Evolutionary conservation across 352 stramenopile genomes (phyloP).

Genomic region (Phytopythium vexans): DNA sequence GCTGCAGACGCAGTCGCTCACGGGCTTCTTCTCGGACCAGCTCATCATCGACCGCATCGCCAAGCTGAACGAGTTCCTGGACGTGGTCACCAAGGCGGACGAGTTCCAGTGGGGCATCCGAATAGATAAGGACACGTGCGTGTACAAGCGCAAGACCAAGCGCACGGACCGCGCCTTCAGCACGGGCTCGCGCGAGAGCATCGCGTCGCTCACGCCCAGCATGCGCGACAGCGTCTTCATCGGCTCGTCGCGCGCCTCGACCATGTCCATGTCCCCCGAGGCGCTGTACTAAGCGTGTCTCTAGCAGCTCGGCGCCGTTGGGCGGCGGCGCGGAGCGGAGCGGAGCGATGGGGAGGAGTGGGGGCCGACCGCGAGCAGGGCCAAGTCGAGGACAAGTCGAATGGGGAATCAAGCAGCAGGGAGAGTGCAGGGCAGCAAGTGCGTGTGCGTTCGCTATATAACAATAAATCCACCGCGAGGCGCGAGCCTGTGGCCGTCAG

Average conservation of each 20-base stretch:
- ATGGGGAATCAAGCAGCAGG: too few species aligned
- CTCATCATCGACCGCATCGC: slow-evolving; percentile 84
- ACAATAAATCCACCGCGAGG: too few species aligned
- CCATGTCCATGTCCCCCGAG: slow-evolving; percentile 50
- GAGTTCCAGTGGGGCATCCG: slow-evolving; percentile 88
- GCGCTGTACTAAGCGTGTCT: slow-evolving; percentile 13
- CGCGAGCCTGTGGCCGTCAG: too few species aligned
- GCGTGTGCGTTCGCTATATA: too few species aligned
- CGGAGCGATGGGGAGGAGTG: too few species aligned
- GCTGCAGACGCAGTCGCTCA: slow-evolving; percentile 81
- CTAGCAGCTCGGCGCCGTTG: too few species aligned
- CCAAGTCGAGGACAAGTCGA: too few species aligned
- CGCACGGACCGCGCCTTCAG: slow-evolving; percentile 65
- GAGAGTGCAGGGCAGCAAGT: too few species aligned
- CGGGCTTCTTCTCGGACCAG: slow-evolving; percentile 81
- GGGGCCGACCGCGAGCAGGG: too few species aligned
- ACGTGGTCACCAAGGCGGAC: slow-evolving; percentile 80
- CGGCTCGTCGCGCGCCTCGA: slow-evolving; percentile 53
- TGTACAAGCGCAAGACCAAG: slow-evolving; percentile 89
- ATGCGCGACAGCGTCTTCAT: slow-evolving; percentile 81
- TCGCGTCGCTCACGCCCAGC: slow-evolving; percentile 70
- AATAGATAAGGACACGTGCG: slow-evolving; percentile 89
- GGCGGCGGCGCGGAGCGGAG: too few species aligned
- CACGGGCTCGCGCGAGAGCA: slow-evolving; percentile 65
- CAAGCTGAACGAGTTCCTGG: slow-evolving; percentile 85